Evolutionary conservation across 2,329 filamentous ascomycete genomes (phyloP), one percentile per base, ranked within the genome.

Genomic region (Cadophora sp.): DNA sequence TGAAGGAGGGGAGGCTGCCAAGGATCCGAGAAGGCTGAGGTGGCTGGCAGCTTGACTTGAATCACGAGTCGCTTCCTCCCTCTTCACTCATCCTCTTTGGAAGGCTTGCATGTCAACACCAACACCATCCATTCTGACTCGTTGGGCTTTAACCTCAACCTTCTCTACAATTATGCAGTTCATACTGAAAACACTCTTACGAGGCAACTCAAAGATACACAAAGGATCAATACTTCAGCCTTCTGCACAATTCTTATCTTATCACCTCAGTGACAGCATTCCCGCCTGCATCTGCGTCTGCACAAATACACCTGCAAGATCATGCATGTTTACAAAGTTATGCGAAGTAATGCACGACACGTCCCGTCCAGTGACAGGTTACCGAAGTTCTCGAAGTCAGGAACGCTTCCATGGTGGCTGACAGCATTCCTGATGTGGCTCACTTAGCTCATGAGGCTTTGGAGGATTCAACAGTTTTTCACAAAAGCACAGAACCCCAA

Each of bases 1-100:
- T 55, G 41, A 18, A 33, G n/a, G 41, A n/a, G 43, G 8, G 1
- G 43, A 60, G 58, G 55, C 55, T 60, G 58, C 58, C 58, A 60
- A 60, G 58, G 22, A 53, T 20, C 27, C 16, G 50, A 33, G 39
- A 33, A 60, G 58, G 58, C 58, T 60, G 58, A 60, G 11, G 4
- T 39, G 36, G 33, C 43, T 2, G 6, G 9, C 47, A 24, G 3
- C 45, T 16, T 47, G 14, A 39, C 33, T 27, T 39, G 24, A 27
- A 22, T 50, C 41, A 48, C 24, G 41, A 22, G 59, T 27, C 22
- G 41, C 24, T 61, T 16, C n/a, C 6, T 27, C 7, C 13, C 22
- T 30, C 3, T 39, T 41, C 27, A 4, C 27, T 30, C 27, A 30
- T 30, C 27, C 27, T 43, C 13, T 43, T n/a, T n/a, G n/a, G n/a